phyloP scores from a whole-genome alignment of 1,284 basidiomycete genomes.

The Ustilago hordei region DNA sequence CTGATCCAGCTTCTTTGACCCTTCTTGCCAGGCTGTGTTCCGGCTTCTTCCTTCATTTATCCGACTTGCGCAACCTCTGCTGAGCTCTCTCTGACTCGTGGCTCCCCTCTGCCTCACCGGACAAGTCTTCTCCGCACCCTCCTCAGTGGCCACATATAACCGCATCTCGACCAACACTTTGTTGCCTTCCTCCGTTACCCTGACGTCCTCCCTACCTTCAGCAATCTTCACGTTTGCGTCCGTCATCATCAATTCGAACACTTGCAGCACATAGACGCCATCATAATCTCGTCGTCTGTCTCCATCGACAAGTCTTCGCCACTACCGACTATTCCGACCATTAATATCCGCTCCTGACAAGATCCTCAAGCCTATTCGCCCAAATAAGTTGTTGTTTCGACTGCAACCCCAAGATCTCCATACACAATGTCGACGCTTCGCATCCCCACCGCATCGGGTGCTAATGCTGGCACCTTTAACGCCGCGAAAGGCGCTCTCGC shows the following conservation, averaged over 20 bases:
- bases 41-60: conserved; percentile 19
- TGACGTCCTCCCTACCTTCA: not conserved
- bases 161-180: not conserved
- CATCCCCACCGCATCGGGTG: conserved; percentile 25
- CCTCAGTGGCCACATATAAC: conserved; percentile 9
- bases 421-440: conserved; percentile 30
- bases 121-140: not conserved
- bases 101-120: conserved; percentile 3
- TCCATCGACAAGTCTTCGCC: not conserved
- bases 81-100: conserved; percentile 4
- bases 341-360: too few species aligned
- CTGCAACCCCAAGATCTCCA: not conserved
- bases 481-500: conserved; percentile 50
- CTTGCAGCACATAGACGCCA: conserved; percentile 1
- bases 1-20: conserved; percentile 11
- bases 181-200: not conserved
- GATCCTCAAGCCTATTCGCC: not conserved
- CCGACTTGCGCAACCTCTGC: conserved; percentile 12
- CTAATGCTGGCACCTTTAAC: conserved; percentile 40
- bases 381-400: not conserved
- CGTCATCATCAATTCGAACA: conserved; percentile 1
- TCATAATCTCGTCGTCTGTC: not conserved
- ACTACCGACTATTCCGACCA: not conserved
- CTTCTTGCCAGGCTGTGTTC: conserved; percentile 15
- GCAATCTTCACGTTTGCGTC: not conserved